Evolutionary conservation across 257 asterid species (phyloP).

Genomic region (Plantago ovata): DNA sequence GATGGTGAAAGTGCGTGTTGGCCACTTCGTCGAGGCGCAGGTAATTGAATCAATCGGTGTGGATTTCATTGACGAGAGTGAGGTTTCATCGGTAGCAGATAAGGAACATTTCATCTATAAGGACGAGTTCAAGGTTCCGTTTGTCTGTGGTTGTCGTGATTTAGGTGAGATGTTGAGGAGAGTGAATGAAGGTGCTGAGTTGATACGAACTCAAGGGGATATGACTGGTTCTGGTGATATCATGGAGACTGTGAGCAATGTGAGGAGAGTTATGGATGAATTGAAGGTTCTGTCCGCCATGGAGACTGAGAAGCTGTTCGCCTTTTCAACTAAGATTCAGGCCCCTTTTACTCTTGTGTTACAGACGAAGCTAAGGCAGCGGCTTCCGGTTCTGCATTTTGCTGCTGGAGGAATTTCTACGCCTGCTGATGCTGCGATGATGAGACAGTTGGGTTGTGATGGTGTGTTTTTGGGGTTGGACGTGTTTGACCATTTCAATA

Average conservation of each 20-base stretch:
- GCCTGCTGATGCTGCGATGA: constrained; percentile 80
- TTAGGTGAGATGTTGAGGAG: constrained; percentile 80
- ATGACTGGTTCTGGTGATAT: constrained; percentile 39
- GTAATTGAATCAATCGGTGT: constrained; percentile 69
- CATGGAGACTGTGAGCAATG: constrained; percentile 59
- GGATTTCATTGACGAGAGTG: constrained; percentile 75
- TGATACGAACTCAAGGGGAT: constrained; percentile 73
- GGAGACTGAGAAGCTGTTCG: constrained; percentile 78
- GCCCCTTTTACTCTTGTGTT: constrained; percentile 19
- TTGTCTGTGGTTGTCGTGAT: constrained; percentile 73
- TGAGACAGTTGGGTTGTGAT: constrained; percentile 50
- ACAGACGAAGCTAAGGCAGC: constrained; percentile 83
- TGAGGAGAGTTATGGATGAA: constrained; percentile 72
- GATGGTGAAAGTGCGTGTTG: constrained; percentile 66
- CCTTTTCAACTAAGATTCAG: constrained; percentile 51
- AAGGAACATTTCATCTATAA: constrained; percentile 65
- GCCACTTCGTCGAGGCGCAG: constrained; percentile 89
- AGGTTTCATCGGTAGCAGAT: too few relatives aligned
- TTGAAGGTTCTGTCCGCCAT: constrained; percentile 58
- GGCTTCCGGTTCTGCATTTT: constrained; percentile 85
- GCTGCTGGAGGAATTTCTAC: constrained; percentile 76
- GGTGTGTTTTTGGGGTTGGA: too few relatives aligned
- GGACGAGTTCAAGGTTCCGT: constrained; percentile 59
- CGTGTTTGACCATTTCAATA: constrained; percentile 48
- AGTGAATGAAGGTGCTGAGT: constrained; percentile 54